Conservation (phyloP, 208 protist species). For the Acanthamoeba healyi region DNA sequence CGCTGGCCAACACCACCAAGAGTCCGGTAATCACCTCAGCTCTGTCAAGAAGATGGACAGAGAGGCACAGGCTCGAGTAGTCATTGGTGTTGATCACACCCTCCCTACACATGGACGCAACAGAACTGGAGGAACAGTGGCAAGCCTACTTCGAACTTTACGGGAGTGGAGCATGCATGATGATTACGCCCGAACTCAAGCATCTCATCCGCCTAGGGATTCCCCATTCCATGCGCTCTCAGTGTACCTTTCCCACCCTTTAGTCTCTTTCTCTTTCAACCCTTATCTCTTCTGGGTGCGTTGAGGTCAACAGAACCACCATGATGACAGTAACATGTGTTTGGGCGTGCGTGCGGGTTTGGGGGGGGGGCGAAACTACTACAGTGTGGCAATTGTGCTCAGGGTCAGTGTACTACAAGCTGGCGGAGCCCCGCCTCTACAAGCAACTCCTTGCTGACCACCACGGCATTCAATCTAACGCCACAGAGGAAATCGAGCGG, state of each 20-base stretch:
- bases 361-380: no score
- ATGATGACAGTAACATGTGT: background rate
- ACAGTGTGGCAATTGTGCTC: background rate
- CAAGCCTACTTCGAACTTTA: background rate
- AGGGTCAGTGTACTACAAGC: background rate
- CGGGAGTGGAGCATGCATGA: conserved; percentile 9
- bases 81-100: no score
- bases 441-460: background rate
- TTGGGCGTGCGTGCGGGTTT: background rate
- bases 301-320: no score
- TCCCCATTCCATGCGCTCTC: background rate
- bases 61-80: background rate
- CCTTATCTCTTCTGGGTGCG: no score
- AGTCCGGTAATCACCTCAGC: background rate
- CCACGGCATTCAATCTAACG: background rate
- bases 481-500: conserved; percentile 23
- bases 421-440: background rate
- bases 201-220: background rate
- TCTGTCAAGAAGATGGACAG: background rate
- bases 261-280: no score
- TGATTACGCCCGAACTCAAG: conserved; percentile 6
- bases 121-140: conserved; percentile 20
- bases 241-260: conserved; percentile 4
- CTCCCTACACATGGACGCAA: no score
- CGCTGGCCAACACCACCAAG: no score